Percentiles rank a stretch among this genome's conserved stretches.
These are phyloP conservation scores for Leishmania tropica DNA, from an alignment of 208 protist genomes.

Conservation along the genomic window DNA sequence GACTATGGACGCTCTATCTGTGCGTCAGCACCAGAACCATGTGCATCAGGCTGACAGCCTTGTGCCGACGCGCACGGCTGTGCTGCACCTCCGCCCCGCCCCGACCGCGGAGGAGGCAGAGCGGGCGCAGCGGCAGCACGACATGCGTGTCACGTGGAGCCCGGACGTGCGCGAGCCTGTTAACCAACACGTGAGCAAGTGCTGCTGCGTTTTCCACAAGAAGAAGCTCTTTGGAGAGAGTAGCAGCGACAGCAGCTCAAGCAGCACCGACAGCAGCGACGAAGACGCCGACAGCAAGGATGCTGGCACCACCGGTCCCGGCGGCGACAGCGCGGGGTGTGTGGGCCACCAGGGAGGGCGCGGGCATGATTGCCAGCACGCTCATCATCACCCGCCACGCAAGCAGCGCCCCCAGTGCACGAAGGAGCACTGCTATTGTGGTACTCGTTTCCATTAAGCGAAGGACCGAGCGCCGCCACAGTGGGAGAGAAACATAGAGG, in stretches of 20 bases:
- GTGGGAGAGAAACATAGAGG: background rate
- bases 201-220: conserved; percentile 90
- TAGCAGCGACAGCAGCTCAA: conserved; percentile 64
- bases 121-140: conserved; percentile 20
- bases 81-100: conserved; percentile 35
- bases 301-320: background rate
- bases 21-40: conserved; percentile 10
- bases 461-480: background rate
- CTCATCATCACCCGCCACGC: background rate
- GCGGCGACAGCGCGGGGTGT: background rate
- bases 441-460: conserved; percentile 65
- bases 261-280: conserved; percentile 29
- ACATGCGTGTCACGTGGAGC: conserved; percentile 67
- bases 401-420: conserved; percentile 48
- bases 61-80: conserved; percentile 29
- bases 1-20: conserved; percentile 18
- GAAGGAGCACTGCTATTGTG: conserved; percentile 77
- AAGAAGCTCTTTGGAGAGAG: conserved; percentile 89
- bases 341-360: conserved; percentile 8
- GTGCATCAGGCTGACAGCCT: conserved; percentile 6
- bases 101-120: conserved; percentile 20
- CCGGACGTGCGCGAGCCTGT: conserved; percentile 44
- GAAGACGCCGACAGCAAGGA: background rate
- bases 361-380: conserved; percentile 9
- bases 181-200: conserved; percentile 83